Evolutionary conservation across 768 basidiomycete genomes (phyloP).

Genomic region (Pisolithus albus): DNA sequence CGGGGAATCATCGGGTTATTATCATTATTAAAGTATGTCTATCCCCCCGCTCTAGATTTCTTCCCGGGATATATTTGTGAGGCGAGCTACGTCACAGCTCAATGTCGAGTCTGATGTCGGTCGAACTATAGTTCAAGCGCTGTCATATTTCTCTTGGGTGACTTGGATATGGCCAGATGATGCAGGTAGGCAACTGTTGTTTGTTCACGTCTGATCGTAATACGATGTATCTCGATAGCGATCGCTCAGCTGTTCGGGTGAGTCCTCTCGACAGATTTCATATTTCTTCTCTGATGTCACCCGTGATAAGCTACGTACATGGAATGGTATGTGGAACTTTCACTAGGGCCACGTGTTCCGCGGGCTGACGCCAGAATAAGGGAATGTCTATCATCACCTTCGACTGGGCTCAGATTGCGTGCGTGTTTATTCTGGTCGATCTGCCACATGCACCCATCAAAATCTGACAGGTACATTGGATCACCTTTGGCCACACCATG

Average conservation of each 20-base stretch:
- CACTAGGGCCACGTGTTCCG: neutral
- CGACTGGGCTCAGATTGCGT: slow-evolving; percentile 69
- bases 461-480: slow-evolving; percentile 18
- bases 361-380: slow-evolving; percentile 5
- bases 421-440: slow-evolving; percentile 12
- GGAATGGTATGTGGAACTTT: slow-evolving; percentile 34
- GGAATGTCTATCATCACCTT: slow-evolving; percentile 74
- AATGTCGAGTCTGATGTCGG: slow-evolving; percentile 13
- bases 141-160: slow-evolving; percentile 55
- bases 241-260: slow-evolving; percentile 46
- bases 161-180: slow-evolving; percentile 47
- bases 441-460: neutral
- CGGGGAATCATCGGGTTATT: neutral
- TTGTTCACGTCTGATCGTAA: slow-evolving; percentile 16
- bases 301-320: slow-evolving; percentile 27
- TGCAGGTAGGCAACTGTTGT: slow-evolving; percentile 32
- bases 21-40: too few relatives aligned
- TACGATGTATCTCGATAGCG: slow-evolving; percentile 20
- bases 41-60: slow-evolving; percentile 25
- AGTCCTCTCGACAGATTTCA: neutral
- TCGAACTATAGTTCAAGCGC: slow-evolving; percentile 34
- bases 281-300: neutral
- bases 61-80: slow-evolving; percentile 41
- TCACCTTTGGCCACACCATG: slow-evolving; percentile 67
- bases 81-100: slow-evolving; percentile 6